phyloP scores from a whole-genome alignment of 768 basidiomycete genomes.

The Sarcodon aspratus region DNA sequence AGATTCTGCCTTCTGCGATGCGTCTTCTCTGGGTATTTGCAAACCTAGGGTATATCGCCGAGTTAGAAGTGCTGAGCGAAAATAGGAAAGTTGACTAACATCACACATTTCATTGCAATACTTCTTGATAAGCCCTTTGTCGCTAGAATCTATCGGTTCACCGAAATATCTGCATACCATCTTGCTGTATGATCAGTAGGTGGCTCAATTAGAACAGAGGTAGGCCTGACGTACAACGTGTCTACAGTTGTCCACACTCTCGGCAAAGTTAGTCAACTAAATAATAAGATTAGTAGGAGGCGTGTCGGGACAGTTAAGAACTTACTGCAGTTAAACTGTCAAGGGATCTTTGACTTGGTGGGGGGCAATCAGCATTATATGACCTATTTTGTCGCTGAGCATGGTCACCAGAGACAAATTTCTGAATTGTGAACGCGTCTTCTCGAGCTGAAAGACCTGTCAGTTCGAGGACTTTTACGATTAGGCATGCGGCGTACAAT shows the following conservation, averaged over 20 bases:
- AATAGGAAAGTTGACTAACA: slow-evolving; percentile 27
- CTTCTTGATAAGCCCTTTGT: slow-evolving; percentile 28
- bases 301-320: slow-evolving; percentile 8
- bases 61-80: neutral
- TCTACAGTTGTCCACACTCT: slow-evolving; percentile 47
- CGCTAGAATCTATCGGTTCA: slow-evolving; percentile 42
- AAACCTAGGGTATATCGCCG: slow-evolving; percentile 35
- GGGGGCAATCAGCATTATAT: slow-evolving; percentile 33
- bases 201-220: neutral
- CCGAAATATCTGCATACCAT: slow-evolving; percentile 76
- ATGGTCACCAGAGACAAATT: slow-evolving; percentile 36
- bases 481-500: slow-evolving; percentile 40
- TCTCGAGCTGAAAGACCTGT: slow-evolving; percentile 46
- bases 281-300: slow-evolving; percentile 11
- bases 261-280: slow-evolving; percentile 43
- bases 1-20: slow-evolving; percentile 36
- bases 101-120: slow-evolving; percentile 79
- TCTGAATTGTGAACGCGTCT: slow-evolving; percentile 47
- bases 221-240: slow-evolving; percentile 45
- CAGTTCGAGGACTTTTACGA: neutral
- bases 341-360: slow-evolving; percentile 54
- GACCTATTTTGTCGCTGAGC: slow-evolving; percentile 32
- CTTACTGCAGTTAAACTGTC: slow-evolving; percentile 55
- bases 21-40: slow-evolving; percentile 67
- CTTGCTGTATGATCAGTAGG: slow-evolving; percentile 20